Evolutionary conservation across 2,329 filamentous ascomycete species (phyloP).

Genomic region (Pyricularia sp.): DNA sequence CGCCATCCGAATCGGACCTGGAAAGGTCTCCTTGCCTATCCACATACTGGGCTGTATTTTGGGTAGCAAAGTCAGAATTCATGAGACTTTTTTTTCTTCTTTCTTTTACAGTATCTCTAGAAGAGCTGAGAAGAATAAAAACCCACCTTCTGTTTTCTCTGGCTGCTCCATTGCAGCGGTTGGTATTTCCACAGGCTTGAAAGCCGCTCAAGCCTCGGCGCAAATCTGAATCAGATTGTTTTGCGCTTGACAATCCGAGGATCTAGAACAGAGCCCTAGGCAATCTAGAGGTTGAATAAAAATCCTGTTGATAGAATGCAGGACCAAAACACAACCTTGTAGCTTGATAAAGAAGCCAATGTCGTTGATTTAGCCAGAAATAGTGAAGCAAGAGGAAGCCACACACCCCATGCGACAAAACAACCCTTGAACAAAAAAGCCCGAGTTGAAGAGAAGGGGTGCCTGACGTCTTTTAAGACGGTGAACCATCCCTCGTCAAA

Average conservation of each 20-base stretch:
- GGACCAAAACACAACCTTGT: background rate
- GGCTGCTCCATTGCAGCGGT: background rate
- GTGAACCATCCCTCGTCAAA: background rate
- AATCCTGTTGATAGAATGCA: too few relatives aligned
- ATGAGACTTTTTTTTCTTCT: background rate
- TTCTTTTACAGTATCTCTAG: background rate
- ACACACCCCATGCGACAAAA: background rate
- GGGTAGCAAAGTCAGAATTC: background rate
- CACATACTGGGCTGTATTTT: background rate
- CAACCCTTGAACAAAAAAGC: background rate
- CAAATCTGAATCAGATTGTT: background rate
- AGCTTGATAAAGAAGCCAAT: background rate
- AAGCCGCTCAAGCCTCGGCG: background rate
- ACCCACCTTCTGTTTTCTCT: background rate
- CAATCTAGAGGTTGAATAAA: too few relatives aligned
- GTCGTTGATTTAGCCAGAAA: background rate
- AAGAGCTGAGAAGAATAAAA: background rate
- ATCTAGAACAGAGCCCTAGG: too few relatives aligned
- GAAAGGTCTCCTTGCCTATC: constrained; percentile 4
- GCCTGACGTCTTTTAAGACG: background rate
- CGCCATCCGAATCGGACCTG: constrained; percentile 8
- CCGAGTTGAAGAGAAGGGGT: background rate
- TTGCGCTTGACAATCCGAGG: too few relatives aligned
- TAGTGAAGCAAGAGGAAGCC: background rate
- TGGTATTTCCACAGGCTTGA: background rate